Conservation (phyloP, 768 basidiomycete species). For the Collybiopsis luxurians region DNA sequence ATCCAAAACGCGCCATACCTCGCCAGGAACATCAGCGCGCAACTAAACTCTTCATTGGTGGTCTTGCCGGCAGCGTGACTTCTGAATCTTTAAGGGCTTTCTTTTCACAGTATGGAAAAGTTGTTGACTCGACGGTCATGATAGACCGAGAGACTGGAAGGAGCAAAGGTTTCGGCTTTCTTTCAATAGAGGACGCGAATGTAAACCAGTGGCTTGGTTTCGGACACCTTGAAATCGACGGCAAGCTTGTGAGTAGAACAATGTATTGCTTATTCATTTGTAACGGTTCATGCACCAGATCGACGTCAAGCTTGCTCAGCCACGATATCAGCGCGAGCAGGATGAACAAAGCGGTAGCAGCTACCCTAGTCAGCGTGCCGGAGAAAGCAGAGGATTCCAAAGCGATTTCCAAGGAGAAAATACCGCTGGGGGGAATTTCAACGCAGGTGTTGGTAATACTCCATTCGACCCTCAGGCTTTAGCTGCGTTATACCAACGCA, state of each 20-base stretch:
- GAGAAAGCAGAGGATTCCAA: constrained; percentile 6
- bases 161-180: constrained; percentile 97
- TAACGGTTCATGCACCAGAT: constrained; percentile 62
- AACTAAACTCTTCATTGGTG: constrained; percentile 95
- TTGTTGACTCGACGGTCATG: constrained; percentile 99
- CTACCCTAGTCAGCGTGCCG: constrained; percentile 9
- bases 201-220: constrained; percentile 87
- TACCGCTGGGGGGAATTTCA: constrained; percentile 35
- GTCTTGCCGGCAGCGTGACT: constrained; percentile 87
- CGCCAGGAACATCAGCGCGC: constrained; percentile 92
- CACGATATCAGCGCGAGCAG: constrained; percentile 76
- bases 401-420: constrained; percentile 20
- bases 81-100: constrained; percentile 92
- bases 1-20: constrained; percentile 98
- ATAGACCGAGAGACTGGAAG: constrained; percentile 92
- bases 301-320: constrained; percentile 96
- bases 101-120: constrained; percentile 92
- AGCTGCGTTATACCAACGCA: constrained; percentile 90
- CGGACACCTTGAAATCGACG: constrained; percentile 89
- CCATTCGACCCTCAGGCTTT: constrained; percentile 92
- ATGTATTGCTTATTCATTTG: neutral
- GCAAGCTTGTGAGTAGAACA: constrained; percentile 73
- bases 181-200: constrained; percentile 91
- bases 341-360: constrained; percentile 44
- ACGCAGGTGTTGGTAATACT: constrained; percentile 35